Evolutionary conservation across 352 stramenopile genomes (phyloP), one percentile per base, ranked within the genome.

Genomic region (Phytophthora capsici): DNA sequence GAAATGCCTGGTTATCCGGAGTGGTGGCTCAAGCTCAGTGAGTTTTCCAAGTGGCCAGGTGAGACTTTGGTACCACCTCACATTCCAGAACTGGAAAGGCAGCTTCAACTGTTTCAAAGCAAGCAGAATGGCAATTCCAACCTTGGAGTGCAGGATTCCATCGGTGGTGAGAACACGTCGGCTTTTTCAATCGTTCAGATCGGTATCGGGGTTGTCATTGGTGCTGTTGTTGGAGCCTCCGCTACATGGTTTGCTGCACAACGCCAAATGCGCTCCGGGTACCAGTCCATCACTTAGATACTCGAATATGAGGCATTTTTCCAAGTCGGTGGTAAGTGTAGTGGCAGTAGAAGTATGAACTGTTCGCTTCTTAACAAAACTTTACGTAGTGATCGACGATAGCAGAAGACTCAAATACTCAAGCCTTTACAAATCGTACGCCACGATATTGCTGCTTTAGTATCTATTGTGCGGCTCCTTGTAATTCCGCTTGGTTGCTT

Each of bases 11-110:
- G 86, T 17, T 94, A 94, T 41, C 82, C 81, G 12, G 59, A 72
- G 51, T 88, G 78, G 80, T 91, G 83, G 83, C 69, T 94, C 12
- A 57, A 76, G 41, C 32, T 75, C 22, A 89, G 71, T 40, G 77
- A 89, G 25, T 94, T 86, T 45, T 80, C 66, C 43, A 74, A 78
- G 30, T 93, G 86, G 83, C 84, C 86, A 16, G 84, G 84, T 22
- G 70, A 86, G 13, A 84, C 80, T 37, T 77, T 91, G 41, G 57
- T 74, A 1, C 83, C 81, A 12, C 70, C 70, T 13, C 70, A 50
- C 16, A 70, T 77, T 23, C 62, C 71, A 43, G 72, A 53, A 30
- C 58, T 88, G 16, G 64, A 75, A 51, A 78, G 79, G 28, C 71
- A 82, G 46, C 57, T 90, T 30, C 46, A 75, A 43, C 28, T 65